phyloP scores from a whole-genome alignment of 768 basidiomycete species.

The Arthromyces matolae region DNA sequence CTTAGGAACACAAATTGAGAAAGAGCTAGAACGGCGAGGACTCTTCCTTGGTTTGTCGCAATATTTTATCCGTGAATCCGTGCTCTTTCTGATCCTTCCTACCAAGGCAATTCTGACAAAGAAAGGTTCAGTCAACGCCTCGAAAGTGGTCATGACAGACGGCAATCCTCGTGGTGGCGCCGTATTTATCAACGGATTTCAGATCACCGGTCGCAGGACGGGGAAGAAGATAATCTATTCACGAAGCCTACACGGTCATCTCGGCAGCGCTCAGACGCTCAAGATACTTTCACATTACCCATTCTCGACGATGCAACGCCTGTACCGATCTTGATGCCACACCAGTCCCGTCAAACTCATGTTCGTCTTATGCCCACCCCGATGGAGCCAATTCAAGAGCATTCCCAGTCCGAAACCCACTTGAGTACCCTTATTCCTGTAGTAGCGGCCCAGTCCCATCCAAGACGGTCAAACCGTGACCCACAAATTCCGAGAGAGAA shows the following conservation, averaged over 20 bases:
- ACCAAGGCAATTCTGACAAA: constrained; percentile 3
- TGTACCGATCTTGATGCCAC: constrained; percentile 20
- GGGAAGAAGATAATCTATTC: constrained; percentile 10
- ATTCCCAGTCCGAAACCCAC: too few relatives aligned
- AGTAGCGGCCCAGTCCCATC: too few relatives aligned
- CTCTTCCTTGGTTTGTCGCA: constrained; percentile 33
- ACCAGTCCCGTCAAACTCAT: constrained; percentile 17
- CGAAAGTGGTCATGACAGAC: constrained; percentile 4
- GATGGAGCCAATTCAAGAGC: too few relatives aligned
- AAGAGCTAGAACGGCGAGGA: constrained; percentile 48
- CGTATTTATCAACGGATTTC: constrained; percentile 50
- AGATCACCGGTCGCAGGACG: constrained; percentile 31
- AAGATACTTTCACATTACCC: too few relatives aligned
- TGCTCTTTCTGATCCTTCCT: background rate
- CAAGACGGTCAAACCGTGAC: background rate
- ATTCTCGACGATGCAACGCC: constrained; percentile 40
- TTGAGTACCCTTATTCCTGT: too few relatives aligned
- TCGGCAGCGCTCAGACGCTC: background rate
- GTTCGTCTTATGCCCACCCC: too few relatives aligned
- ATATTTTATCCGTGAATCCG: background rate
- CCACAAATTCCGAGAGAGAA: too few relatives aligned
- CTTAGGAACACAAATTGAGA: constrained; percentile 49
- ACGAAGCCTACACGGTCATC: constrained; percentile 10
- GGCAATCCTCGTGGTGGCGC: constrained; percentile 55
- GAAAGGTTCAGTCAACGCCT: constrained; percentile 2